These are phyloP conservation scores for Lactarius vividus DNA, from an alignment of 768 basidiomycete species.

Conservation along the genomic window DNA sequence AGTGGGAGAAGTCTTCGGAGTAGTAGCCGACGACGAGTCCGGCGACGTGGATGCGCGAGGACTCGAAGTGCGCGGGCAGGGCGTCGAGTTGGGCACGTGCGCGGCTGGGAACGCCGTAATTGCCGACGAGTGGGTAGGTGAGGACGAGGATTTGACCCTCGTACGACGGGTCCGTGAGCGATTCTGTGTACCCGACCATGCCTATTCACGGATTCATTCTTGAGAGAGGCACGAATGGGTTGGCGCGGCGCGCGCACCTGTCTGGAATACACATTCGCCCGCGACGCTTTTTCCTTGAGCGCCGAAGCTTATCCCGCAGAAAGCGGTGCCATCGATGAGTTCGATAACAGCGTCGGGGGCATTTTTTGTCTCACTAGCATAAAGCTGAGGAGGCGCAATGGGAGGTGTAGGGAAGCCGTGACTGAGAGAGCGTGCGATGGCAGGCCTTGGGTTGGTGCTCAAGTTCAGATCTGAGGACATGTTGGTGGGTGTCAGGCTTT, in stretches of 20 bases:
- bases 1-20: conserved; percentile 92
- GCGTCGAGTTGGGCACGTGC: conserved; percentile 45
- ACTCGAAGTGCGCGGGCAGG: conserved; percentile 84
- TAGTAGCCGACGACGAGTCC: conserved; percentile 92
- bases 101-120: conserved; percentile 92
- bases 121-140: conserved; percentile 95
- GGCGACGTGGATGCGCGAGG: conserved; percentile 88
- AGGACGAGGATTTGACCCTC: conserved; percentile 96
- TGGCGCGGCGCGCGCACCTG: conserved; percentile 56
- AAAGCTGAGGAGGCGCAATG: conserved; percentile 36
- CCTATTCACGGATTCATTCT: conserved; percentile 48
- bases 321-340: conserved; percentile 85
- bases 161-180: conserved; percentile 98
- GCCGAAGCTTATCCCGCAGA: conserved; percentile 90
- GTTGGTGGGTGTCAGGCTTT: not conserved
- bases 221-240: conserved; percentile 7
- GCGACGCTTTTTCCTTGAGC: conserved; percentile 86
- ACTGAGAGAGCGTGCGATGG: conserved; percentile 47
- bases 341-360: conserved; percentile 73
- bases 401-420: conserved; percentile 37
- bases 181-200: conserved; percentile 99
- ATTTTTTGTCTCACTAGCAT: conserved; percentile 21
- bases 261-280: conserved; percentile 99
- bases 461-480: conserved; percentile 3
- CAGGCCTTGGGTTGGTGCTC: conserved; percentile 42